A percentile compares a stretch with the other conserved stretches of the same genome.
phyloP scores from a whole-genome alignment of 257 asterid species.

The Ehretia macrophylla region DNA sequence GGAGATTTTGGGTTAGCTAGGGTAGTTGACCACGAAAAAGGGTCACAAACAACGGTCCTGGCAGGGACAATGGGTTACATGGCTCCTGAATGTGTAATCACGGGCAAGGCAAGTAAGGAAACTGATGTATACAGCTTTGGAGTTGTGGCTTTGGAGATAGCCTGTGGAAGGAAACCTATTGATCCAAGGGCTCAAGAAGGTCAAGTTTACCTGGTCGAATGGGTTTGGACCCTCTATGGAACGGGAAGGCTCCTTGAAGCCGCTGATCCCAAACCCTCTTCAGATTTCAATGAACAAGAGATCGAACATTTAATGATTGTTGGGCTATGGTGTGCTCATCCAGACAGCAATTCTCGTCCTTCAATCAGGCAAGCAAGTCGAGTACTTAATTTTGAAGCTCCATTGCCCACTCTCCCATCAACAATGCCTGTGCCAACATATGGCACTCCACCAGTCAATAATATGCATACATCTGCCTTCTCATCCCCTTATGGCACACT shows the following conservation, averaged over 20 bases:
- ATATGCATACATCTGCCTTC: no score
- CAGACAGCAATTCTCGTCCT: slow-evolving; percentile 30
- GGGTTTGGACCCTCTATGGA: slow-evolving; percentile 36
- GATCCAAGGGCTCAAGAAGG: slow-evolving; percentile 10
- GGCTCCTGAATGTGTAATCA: slow-evolving; percentile 37
- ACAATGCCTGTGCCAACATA: slow-evolving; percentile 7
- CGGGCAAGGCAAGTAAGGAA: slow-evolving; percentile 38
- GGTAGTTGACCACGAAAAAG: slow-evolving; percentile 39
- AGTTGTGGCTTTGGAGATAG: slow-evolving; percentile 28
- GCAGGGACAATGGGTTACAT: slow-evolving; percentile 42
- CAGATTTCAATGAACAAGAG: slow-evolving; percentile 15
- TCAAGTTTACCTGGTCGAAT: slow-evolving; percentile 23
- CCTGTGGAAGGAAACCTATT: slow-evolving; percentile 28
- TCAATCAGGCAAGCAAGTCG: slow-evolving; percentile 29
- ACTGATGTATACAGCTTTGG: slow-evolving; percentile 33
- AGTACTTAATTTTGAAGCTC: slow-evolving; percentile 24
- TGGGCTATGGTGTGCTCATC: slow-evolving; percentile 45
- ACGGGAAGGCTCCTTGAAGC: slow-evolving; percentile 21
- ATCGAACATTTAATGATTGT: slow-evolving; percentile 16
- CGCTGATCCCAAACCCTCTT: slow-evolving; percentile 28
- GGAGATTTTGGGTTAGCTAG: slow-evolving; percentile 55
- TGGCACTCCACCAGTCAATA: neutral
- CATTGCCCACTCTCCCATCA: slow-evolving; percentile 8
- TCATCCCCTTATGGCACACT: no score
- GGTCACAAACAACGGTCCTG: slow-evolving; percentile 30